Evolutionary conservation across 805 yeast species (phyloP).

Genomic region (Candida peoriensis): DNA sequence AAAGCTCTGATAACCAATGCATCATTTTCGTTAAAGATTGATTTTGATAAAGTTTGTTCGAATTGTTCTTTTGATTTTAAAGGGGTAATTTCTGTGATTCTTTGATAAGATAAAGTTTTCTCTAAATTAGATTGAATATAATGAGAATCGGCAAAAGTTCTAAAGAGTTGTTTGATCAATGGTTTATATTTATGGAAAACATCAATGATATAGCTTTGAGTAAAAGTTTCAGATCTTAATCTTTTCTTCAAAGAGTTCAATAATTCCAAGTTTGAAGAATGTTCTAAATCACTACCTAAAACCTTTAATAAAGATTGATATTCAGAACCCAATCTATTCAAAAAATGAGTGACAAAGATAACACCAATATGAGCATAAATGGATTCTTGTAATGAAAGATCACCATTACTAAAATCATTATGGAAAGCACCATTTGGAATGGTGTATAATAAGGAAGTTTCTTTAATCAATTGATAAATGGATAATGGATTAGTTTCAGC

Average conservation of each 20-base stretch:
- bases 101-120: conserved; percentile 80
- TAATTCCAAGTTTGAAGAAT: conserved; percentile 70
- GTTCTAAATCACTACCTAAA: conserved; percentile 57
- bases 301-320: conserved; percentile 64
- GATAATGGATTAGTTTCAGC: conserved; percentile 55
- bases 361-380: conserved; percentile 92
- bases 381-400: conserved; percentile 88
- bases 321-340: conserved; percentile 91
- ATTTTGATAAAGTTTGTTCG: conserved; percentile 56
- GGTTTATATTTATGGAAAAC: conserved; percentile 66
- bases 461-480: conserved; percentile 85
- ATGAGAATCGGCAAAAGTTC: conserved; percentile 88
- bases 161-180: conserved; percentile 76
- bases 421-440: conserved; percentile 84
- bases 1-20: conserved; percentile 77
- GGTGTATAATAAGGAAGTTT: conserved; percentile 87
- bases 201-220: conserved; percentile 76
- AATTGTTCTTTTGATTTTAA: conserved; percentile 74
- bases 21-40: conserved; percentile 73
- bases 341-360: conserved; percentile 88
- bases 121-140: conserved; percentile 67
- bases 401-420: conserved; percentile 63
- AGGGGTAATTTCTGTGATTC: conserved; percentile 73
- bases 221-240: conserved; percentile 87
- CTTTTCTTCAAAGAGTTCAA: conserved; percentile 79